Base-by-base conservation (phyloP, 2,329 filamentous ascomycete species). In the Pseudocercospora musae region DNA sequence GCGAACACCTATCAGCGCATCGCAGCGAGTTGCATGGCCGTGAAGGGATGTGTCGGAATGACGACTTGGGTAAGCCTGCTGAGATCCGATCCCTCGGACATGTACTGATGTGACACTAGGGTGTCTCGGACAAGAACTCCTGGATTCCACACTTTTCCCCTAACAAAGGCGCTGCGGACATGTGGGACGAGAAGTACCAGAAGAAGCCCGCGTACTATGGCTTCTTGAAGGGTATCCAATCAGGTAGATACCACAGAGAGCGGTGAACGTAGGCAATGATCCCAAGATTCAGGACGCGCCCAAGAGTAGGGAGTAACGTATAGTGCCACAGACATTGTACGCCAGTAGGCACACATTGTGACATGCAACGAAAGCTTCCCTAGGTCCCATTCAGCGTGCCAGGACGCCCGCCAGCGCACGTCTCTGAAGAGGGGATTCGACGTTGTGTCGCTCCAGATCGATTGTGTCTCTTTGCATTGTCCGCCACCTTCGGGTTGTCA, bases 31-130 rank as follows among this genome's bases (percentile, higher is more conserved):
- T 90, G 88, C 69, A 72, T 88, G 31, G 76, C 80, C 20, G 77
- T 86, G 53, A 62, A 78, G 6, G 84, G 86, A 72, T 90, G 87
- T 71, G 81, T 88, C 3, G 86, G 87, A 56, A 84, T 90, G 64
- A 89, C 87, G 40, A 60, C 54, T 46, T 64, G 87, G 77, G 60
- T 62, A 11, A 59, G 60, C 31, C 54, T 10, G 1, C 9, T 21
- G 29, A 33, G 11, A 1, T 31, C 29, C 29, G 29, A 31, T 11
- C 13, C 29, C 29, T 11, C 8, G 29, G 4, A 31, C 10, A 4
- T 31, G 3, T 42, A 18, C 59, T 57, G 48, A 62, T 21, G 5
- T 18, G 46, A 46, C 33, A n/a, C 44, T 8, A 62, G 60, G 80
- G 80, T 25, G 74, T 82, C 1, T 68, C 74, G 20, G 80, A 82